Base-by-base conservation (phyloP, 805 yeast genomes). In the Pichia heedii region DNA sequence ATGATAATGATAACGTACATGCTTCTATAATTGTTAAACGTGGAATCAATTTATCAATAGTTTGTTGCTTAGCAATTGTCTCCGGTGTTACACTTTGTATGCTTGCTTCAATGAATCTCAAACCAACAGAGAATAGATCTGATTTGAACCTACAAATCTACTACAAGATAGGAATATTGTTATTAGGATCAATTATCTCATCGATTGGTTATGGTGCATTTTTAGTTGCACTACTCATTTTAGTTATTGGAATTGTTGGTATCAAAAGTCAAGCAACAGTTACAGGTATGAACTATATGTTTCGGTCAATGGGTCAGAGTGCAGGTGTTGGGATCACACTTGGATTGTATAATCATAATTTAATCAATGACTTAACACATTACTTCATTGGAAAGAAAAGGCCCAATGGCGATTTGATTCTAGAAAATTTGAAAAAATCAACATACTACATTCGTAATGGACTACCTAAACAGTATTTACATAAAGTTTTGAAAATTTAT, bases 251-350 rank as follows among this genome's bases (percentile, higher is more conserved):
- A 39, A 60, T 65, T 18, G 69, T 70, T 26, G 73, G 73, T 6
- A 56, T 61, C 41, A 63, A 68, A 22, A 63, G 67, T 44, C 77
- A 71, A 53, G 76, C 74, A 13, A 60, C 71, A 3, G 68, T 70
- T 40, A 70, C 73, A 1, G 76, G 76, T 36, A 63, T 71, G 59
- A 71, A 68, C 51, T 71, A 72, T 47, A 53, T 72, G 41, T 71
- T 73, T 62, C 61, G 76, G 49, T 71, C 77, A 4, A 57, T 70
- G 40, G 77, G 76, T 18, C 66, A 67, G 38, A 72, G 69, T 12
- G 47, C 67, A 9, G 76, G 76, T 39, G 71, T 70, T 3, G 72
- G 75, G 5, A 53, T 69, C 5, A 56, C 69, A 3, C 53, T 71
- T 33, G 63, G 65, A 15, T 45, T 63, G 1, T 70, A 65, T 50